A percentile compares a stretch with the other conserved stretches of the same genome.
Evolutionary conservation across 495 filamentous ascomycete species (phyloP).

Genomic region (Pseudoneurospora amorphoporcata): DNA sequence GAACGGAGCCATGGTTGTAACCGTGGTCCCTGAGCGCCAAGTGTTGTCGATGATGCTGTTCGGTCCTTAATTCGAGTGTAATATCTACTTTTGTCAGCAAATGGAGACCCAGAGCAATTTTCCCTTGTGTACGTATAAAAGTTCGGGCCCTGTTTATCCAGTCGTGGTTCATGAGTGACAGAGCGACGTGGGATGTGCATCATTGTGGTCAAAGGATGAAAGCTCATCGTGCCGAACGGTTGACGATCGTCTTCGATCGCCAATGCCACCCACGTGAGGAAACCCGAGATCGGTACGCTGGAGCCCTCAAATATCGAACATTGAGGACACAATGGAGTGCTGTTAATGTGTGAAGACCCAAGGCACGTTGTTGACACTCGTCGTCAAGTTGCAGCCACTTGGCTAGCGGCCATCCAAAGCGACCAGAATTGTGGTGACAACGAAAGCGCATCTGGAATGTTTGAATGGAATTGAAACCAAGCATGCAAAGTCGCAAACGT

Average conservation of each 20-base stretch:
- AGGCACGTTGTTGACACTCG: background rate
- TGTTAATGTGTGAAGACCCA: background rate
- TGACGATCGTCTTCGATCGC: background rate
- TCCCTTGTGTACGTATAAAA: too few relatives aligned
- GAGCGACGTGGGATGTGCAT: background rate
- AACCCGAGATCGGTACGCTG: too few relatives aligned
- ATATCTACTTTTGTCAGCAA: background rate
- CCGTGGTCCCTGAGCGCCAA: background rate
- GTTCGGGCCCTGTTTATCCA: background rate
- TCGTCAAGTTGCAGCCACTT: background rate
- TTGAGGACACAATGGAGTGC: too few relatives aligned
- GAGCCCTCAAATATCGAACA: too few relatives aligned
- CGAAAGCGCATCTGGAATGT: background rate
- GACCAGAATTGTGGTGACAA: background rate
- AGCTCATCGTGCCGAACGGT: background rate
- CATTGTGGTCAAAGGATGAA: background rate
- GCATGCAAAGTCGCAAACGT: background rate
- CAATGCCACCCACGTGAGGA: background rate
- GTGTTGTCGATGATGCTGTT: background rate
- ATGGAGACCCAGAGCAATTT: too few relatives aligned
- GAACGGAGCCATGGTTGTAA: background rate
- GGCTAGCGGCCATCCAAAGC: background rate
- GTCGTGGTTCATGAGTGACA: background rate
- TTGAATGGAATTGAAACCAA: background rate
- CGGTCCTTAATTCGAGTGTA: background rate